These are phyloP conservation scores for Citrus cavaleriei DNA, from an alignment of 345 rosid species.

Conservation along the genomic window DNA sequence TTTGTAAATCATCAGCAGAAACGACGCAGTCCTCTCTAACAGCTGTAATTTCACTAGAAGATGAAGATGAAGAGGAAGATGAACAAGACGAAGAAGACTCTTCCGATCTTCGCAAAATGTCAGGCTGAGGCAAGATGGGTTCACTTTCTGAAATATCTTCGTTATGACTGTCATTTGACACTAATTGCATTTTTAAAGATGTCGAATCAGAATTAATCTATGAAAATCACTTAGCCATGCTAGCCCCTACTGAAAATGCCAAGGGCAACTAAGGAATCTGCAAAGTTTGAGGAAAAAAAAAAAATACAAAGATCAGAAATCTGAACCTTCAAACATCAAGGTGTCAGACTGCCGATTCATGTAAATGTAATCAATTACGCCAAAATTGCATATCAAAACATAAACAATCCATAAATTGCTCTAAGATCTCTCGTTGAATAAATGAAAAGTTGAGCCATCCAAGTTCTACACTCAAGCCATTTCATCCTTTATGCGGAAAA, in stretches of 20 bases:
- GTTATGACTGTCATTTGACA: slow-evolving; percentile 53
- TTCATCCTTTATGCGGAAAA: background rate
- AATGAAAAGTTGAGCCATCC: background rate
- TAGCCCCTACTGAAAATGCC: slow-evolving; percentile 27
- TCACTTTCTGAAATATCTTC: slow-evolving; percentile 64
- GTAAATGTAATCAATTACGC: background rate
- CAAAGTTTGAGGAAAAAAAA: background rate
- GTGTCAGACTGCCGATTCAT: background rate
- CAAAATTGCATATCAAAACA: background rate
- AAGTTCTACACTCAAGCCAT: background rate
- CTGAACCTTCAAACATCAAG: background rate
- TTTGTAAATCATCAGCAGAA: slow-evolving; percentile 43
- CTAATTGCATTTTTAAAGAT: slow-evolving; percentile 74
- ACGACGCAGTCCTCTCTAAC: slow-evolving; percentile 39
- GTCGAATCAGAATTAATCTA: slow-evolving; percentile 18
- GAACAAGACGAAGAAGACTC: slow-evolving; percentile 48
- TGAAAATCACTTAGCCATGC: slow-evolving; percentile 22
- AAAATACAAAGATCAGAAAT: background rate
- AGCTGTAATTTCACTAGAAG: slow-evolving; percentile 64
- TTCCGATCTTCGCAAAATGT: slow-evolving; percentile 34
- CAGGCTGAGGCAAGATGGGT: slow-evolving; percentile 51
- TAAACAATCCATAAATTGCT: background rate
- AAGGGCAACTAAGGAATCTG: slow-evolving; percentile 31
- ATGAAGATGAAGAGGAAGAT: slow-evolving; percentile 20
- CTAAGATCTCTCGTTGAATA: background rate